These are phyloP conservation scores for Pseudogymnoascus sp. DNA, from an alignment of 2,329 filamentous ascomycete species.

Conservation along the genomic window DNA sequence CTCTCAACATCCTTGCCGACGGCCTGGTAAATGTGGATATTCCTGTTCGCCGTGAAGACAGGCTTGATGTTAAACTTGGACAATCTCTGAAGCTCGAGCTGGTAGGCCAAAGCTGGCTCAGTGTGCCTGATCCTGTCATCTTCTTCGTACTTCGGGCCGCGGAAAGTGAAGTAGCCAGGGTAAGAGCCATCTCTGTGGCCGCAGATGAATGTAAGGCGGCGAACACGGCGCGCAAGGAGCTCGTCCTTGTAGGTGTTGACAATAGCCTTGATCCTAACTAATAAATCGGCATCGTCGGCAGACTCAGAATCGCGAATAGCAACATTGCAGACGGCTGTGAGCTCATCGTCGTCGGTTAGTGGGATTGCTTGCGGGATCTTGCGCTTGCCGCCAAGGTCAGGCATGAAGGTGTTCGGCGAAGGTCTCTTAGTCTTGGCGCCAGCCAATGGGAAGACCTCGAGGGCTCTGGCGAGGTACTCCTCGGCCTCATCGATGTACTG, in stretches of 20 bases:
- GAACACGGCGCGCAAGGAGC: slow-evolving; percentile 69
- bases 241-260: slow-evolving; percentile 78
- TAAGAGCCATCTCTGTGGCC: slow-evolving; percentile 91
- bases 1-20: slow-evolving; percentile 89
- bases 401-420: slow-evolving; percentile 50
- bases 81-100: slow-evolving; percentile 88
- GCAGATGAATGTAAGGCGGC: slow-evolving; percentile 91
- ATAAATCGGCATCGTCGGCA: slow-evolving; percentile 70
- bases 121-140: slow-evolving; percentile 95
- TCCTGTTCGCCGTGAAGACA: slow-evolving; percentile 97
- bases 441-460: slow-evolving; percentile 67
- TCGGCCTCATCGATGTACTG: slow-evolving; percentile 91
- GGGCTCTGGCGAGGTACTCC: slow-evolving; percentile 71
- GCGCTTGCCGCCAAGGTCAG: slow-evolving; percentile 67
- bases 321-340: slow-evolving; percentile 87
- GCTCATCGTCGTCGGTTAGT: slow-evolving; percentile 59
- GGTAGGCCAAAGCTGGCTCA: slow-evolving; percentile 94
- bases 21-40: slow-evolving; percentile 97
- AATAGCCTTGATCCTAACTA: slow-evolving; percentile 65
- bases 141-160: slow-evolving; percentile 79
- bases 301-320: slow-evolving; percentile 84
- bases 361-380: slow-evolving; percentile 42
- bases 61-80: slow-evolving; percentile 98
- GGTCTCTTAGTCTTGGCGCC: slow-evolving; percentile 48
- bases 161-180: slow-evolving; percentile 97